Percentiles rank a stretch among this genome's conserved stretches.
phyloP scores from a whole-genome alignment of 2,329 filamentous ascomycete species.

The Trichoderma endophyticum region DNA sequence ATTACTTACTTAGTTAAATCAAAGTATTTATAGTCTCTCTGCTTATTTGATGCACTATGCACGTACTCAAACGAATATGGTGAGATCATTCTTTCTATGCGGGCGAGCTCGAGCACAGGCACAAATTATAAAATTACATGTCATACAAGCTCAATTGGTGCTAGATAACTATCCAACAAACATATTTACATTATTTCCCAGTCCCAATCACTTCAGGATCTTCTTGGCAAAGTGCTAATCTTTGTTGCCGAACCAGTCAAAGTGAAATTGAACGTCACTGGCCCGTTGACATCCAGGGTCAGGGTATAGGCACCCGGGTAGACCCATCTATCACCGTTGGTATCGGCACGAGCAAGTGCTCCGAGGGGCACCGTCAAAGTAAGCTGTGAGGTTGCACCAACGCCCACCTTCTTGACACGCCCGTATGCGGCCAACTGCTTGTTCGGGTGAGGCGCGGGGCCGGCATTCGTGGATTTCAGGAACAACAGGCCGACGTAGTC shows the following conservation, averaged over 20 bases:
- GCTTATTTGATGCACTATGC: not conserved
- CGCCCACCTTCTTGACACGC: conserved; percentile 15
- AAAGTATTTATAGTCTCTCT: not conserved
- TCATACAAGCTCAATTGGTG: not conserved
- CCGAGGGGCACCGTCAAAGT: conserved; percentile 16
- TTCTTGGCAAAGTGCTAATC: conserved; percentile 13
- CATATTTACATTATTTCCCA: not conserved
- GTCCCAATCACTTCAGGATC: not conserved
- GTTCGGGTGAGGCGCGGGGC: conserved; percentile 18
- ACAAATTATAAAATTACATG: not conserved
- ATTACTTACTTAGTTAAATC: not conserved
- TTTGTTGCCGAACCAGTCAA: conserved; percentile 15
- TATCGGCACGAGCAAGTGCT: conserved; percentile 19
- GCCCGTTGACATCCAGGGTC: conserved; percentile 16
- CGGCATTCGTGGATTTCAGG: conserved; percentile 20
- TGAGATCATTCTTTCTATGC: not conserved
- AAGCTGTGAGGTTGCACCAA: conserved; percentile 15
- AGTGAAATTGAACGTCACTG: conserved; percentile 8
- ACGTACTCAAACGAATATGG: not conserved
- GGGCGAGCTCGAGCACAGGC: not conserved
- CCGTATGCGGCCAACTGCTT: conserved; percentile 22
- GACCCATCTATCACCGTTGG: conserved; percentile 20
- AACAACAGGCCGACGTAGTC: conserved; percentile 23
- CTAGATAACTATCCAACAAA: not conserved
- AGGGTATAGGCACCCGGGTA: conserved; percentile 21